These are phyloP conservation scores for Platismatia glauca DNA, from an alignment of 495 filamentous ascomycete genomes.

Conservation along the genomic window DNA sequence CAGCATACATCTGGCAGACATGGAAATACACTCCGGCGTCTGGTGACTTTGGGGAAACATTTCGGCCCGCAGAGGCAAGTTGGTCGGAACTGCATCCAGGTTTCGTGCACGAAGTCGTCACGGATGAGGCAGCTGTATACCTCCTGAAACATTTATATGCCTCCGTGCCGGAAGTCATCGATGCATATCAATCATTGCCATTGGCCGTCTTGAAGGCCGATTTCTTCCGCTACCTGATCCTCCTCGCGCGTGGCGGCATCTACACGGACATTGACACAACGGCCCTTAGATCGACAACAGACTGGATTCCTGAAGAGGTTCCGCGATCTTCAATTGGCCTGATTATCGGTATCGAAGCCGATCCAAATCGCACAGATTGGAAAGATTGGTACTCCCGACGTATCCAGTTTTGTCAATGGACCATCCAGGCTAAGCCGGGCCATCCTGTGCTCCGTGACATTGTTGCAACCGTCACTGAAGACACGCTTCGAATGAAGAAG, in stretches of 20 bases:
- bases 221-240: constrained; percentile 94
- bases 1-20: constrained; percentile 98
- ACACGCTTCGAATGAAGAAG: constrained; percentile 68
- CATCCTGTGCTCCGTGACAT: constrained; percentile 87
- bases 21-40: constrained; percentile 87
- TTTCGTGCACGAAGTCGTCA: constrained; percentile 93
- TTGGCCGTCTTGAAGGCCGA: constrained; percentile 89
- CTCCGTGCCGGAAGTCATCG: constrained; percentile 80
- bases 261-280: constrained; percentile 95
- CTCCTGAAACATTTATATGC: constrained; percentile 80
- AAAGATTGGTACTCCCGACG: constrained; percentile 88
- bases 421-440: constrained; percentile 89
- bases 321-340: constrained; percentile 70
- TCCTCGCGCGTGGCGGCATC: constrained; percentile 87
- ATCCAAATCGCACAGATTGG: constrained; percentile 90
- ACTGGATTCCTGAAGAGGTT: constrained; percentile 78
- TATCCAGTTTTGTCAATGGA: constrained; percentile 99
- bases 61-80: constrained; percentile 75
- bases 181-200: constrained; percentile 80
- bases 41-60: constrained; percentile 62
- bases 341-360: constrained; percentile 90
- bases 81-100: constrained; percentile 86
- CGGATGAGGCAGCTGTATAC: constrained; percentile 75
- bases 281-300: constrained; percentile 69
- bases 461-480: constrained; percentile 73